Percentiles rank a stretch among this genome's conserved stretches.
phyloP scores from a whole-genome alignment of 352 stramenopile species.

The Peronospora belbahrii region DNA sequence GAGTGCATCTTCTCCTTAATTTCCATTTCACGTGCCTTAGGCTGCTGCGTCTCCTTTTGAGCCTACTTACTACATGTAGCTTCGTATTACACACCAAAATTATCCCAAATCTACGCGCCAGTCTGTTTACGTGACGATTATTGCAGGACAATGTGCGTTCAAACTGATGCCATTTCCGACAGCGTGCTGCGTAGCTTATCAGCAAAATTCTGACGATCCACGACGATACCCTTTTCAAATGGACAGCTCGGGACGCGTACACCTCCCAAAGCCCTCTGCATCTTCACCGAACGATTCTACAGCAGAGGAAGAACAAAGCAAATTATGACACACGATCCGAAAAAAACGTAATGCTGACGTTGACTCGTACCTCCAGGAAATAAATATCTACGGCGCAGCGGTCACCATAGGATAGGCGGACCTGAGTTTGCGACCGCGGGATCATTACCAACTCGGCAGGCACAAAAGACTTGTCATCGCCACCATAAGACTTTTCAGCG shows the following conservation, averaged over 20 bases:
- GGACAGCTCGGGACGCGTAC: conserved; percentile 72
- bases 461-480: conserved; percentile 83
- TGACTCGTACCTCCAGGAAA: conserved; percentile 70
- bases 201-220: conserved; percentile 74
- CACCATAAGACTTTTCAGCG: conserved; percentile 74
- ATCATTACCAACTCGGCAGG: conserved; percentile 78
- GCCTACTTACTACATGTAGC: not conserved
- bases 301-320: not conserved
- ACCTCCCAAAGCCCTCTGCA: conserved; percentile 71
- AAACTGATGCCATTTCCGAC: conserved; percentile 82
- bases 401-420: conserved; percentile 77
- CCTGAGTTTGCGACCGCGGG: conserved; percentile 75
- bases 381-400: conserved; percentile 87
- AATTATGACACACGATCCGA: not conserved
- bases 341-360: not conserved
- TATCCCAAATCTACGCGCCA: not conserved
- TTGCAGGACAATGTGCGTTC: conserved; percentile 5
- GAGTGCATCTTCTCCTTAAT: conserved; percentile 6
- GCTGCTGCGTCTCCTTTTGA: not conserved
- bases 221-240: conserved; percentile 56
- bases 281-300: conserved; percentile 78
- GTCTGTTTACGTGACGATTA: not conserved
- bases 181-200: conserved; percentile 77
- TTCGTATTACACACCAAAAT: not conserved
- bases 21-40: conserved; percentile 2